Percentiles rank a stretch among this genome's conserved stretches.
phyloP scores from a whole-genome alignment of 2,329 filamentous ascomycete genomes.

The Pseudocercospora fuligena region DNA sequence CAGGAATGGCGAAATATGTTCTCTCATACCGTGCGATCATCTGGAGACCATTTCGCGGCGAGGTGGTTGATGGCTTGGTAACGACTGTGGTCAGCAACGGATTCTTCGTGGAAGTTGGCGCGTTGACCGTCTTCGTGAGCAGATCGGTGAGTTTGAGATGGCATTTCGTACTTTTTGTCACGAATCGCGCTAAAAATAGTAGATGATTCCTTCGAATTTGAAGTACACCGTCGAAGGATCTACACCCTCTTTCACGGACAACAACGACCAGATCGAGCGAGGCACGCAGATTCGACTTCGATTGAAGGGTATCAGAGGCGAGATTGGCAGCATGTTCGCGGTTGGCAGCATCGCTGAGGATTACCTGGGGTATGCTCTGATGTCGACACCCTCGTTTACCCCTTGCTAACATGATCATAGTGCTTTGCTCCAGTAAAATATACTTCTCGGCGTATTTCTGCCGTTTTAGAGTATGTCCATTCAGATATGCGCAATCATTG shows the following conservation, averaged over 20 bases:
- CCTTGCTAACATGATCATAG: conserved; percentile 12
- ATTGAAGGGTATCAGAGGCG: conserved; percentile 89
- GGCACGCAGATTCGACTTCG: conserved; percentile 93
- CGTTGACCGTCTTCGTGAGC: conserved; percentile 77
- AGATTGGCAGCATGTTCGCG: conserved; percentile 93
- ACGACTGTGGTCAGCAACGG: conserved; percentile 88
- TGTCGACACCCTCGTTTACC: background rate
- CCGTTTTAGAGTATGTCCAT: background rate
- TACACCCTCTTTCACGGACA: conserved; percentile 95
- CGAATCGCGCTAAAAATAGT: background rate
- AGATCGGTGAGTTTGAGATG: conserved; percentile 68
- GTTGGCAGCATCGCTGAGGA: conserved; percentile 94
- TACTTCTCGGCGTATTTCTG: background rate
- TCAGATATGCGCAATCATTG: background rate
- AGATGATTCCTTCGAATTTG: conserved; percentile 91
- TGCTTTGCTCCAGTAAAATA: conserved; percentile 16
- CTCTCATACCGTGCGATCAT: conserved; percentile 95
- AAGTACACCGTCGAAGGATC: conserved; percentile 95
- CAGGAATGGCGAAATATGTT: conserved; percentile 90
- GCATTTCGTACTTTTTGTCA: background rate
- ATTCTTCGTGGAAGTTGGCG: conserved; percentile 85
- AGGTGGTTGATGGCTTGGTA: conserved; percentile 96
- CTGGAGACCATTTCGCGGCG: conserved; percentile 96
- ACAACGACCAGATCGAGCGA: conserved; percentile 89
- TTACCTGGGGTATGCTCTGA: conserved; percentile 40